These are phyloP conservation scores for Alternaria sp. DNA, from an alignment of 2,329 filamentous ascomycete species.

Conservation along the genomic window DNA sequence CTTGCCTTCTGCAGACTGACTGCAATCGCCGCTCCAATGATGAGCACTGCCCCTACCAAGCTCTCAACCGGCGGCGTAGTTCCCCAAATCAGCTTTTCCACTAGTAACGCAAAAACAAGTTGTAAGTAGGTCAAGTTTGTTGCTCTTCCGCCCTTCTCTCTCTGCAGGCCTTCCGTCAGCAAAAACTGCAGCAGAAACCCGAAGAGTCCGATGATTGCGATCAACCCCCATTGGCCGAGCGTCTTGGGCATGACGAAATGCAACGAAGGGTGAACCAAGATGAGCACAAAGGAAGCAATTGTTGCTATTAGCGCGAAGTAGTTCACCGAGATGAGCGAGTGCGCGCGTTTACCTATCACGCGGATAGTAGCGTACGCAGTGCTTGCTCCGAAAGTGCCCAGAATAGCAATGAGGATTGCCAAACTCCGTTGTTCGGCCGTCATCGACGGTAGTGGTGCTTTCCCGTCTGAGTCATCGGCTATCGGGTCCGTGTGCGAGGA, in stretches of 20 bases:
- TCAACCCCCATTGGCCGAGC: slow-evolving; percentile 68
- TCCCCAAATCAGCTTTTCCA: slow-evolving; percentile 66
- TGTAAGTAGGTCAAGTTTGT: slow-evolving; percentile 72
- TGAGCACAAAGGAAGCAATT: slow-evolving; percentile 67
- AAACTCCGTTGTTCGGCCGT: slow-evolving; percentile 70
- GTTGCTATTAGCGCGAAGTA: slow-evolving; percentile 77
- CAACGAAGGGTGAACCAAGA: slow-evolving; percentile 64
- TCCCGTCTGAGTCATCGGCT: slow-evolving; percentile 43
- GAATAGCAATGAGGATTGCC: slow-evolving; percentile 72
- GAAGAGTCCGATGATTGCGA: slow-evolving; percentile 71
- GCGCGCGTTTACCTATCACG: slow-evolving; percentile 78
- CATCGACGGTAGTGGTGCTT: slow-evolving; percentile 18
- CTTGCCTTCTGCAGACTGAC: slow-evolving; percentile 35
- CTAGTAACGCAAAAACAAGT: slow-evolving; percentile 69
- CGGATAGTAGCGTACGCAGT: slow-evolving; percentile 75
- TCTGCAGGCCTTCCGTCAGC: slow-evolving; percentile 75
- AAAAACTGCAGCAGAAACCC: slow-evolving; percentile 85
- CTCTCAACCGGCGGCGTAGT: slow-evolving; percentile 42
- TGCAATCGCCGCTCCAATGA: slow-evolving; percentile 40
- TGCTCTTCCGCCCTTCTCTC: slow-evolving; percentile 68
- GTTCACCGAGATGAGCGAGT: slow-evolving; percentile 81
- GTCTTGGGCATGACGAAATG: slow-evolving; percentile 64
- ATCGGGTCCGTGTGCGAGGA: slow-evolving; percentile 29
- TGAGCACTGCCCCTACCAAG: slow-evolving; percentile 34
- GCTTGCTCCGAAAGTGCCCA: slow-evolving; percentile 74